phyloP scores from a whole-genome alignment of 176 grass and related monocot species.

The Chrysopogon serrulatus region DNA sequence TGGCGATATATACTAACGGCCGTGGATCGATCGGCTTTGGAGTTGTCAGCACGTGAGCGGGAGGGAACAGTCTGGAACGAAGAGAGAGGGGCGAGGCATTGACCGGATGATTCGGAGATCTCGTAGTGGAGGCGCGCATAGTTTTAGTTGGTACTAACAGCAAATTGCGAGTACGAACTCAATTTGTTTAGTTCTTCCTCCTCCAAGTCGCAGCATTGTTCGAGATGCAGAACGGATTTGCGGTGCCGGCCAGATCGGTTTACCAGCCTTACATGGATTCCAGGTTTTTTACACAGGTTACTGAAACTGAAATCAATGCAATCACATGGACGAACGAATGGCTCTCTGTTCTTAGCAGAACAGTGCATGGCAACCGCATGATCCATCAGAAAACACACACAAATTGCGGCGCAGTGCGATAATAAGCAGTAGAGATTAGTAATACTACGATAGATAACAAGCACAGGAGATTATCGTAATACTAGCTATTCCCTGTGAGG shows the following conservation, averaged over 20 bases:
- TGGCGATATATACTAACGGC: constrained; percentile 17
- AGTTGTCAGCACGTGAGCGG: constrained; percentile 10
- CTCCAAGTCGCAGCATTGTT: neutral
- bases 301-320: neutral
- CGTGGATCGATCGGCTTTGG: neutral
- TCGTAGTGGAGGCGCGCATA: neutral
- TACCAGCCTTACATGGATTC: neutral
- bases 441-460: too few relatives aligned
- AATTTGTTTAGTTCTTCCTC: neutral
- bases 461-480: neutral
- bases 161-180: constrained; percentile 8
- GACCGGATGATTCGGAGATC: constrained; percentile 23
- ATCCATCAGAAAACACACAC: neutral
- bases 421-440: too few relatives aligned
- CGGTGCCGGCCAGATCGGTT: neutral
- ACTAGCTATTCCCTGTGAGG: too few relatives aligned
- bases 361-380: neutral
- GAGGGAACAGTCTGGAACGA: constrained; percentile 6
- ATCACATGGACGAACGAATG: neutral
- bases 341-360: neutral
- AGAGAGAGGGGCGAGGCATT: neutral
- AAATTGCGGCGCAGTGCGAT: neutral
- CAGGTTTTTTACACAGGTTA: neutral
- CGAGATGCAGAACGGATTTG: constrained; percentile 16
- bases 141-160: too few relatives aligned